phyloP scores from a whole-genome alignment of 305 asterid species.

The Solanum hybrid region DNA sequence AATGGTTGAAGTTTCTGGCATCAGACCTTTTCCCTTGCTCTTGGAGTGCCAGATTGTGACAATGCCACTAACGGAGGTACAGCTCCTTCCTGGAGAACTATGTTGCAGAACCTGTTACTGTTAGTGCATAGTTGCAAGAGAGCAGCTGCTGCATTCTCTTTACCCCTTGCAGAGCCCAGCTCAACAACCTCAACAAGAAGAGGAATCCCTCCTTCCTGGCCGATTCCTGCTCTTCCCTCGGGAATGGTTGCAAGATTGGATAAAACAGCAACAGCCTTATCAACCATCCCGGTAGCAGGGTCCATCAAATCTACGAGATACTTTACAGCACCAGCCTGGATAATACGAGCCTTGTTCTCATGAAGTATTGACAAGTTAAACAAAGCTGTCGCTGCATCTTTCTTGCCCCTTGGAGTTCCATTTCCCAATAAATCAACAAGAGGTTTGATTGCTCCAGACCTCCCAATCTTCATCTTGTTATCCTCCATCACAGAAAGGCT shows the following conservation, averaged over 20 bases:
- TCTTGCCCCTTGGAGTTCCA: constrained; percentile 91
- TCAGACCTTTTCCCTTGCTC: constrained; percentile 80
- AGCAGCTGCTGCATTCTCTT: constrained; percentile 95
- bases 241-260: constrained; percentile 81
- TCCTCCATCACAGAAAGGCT: constrained; percentile 85
- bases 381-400: constrained; percentile 83
- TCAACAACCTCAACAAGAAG: constrained; percentile 88
- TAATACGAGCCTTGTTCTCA: constrained; percentile 76
- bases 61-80: constrained; percentile 87
- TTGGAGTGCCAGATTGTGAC: constrained; percentile 79
- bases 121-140: constrained; percentile 70
- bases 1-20: background rate
- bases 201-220: constrained; percentile 72
- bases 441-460: constrained; percentile 77
- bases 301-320: constrained; percentile 88
- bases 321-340: constrained; percentile 87
- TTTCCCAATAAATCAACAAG: constrained; percentile 72
- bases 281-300: constrained; percentile 91
- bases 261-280: constrained; percentile 85
- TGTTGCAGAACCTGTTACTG: constrained; percentile 64
- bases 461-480: constrained; percentile 67
- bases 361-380: constrained; percentile 75
- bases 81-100: constrained; percentile 80
- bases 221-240: constrained; percentile 71
- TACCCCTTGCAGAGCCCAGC: constrained; percentile 85